Base-by-base conservation (phyloP, 306 rosid genomes). In the Malus fusca region DNA sequence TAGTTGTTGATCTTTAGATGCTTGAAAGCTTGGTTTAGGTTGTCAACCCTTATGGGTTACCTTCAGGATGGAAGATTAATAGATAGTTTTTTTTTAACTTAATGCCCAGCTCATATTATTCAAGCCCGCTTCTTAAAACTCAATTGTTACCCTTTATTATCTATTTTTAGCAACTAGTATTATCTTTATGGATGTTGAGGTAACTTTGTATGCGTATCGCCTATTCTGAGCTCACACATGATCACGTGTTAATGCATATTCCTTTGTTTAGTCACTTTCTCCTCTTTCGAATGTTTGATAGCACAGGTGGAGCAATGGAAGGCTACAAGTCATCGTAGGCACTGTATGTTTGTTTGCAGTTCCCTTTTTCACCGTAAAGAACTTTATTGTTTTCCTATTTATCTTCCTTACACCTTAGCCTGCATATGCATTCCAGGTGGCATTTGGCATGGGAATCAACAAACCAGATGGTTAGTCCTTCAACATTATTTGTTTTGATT, bases 391-490 rank as follows among this genome's bases (percentile, higher is more conserved):
- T 23, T 69, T 9, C 28, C 37, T 21, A 30, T 70, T 5, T 53
- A 10, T 61, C 25, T 69, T 62, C 44, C 31, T 42, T 74, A 66
- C 28, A 55, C 65, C 30, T 42, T 71, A 52, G 46, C 52, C 68
- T 75, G 71, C 64, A 63, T 79, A 75, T 79, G 43, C 65, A 48
- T 86, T 93, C 77, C 86, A 94, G 98, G 97, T 94, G 53, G 98
- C 98, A 69, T 94, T 94, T 85, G 98, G 98, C 69, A 94, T 92
- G 98, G 98, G 98, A 85, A 94, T 94, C 90, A 94, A 94, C 84
- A 94, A 94, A 83, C 98, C 97, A 65, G 98, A 94, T 85, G 98
- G 96, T 94, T 84, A 87, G 98, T 87, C 67, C 76, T 72, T 77
- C 44, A 52, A 25, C 40, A 74, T 1, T 52, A 12, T 22, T 26